Evolutionary conservation across 2,329 filamentous ascomycete species (phyloP).

Genomic region (Diaporthe velutina): DNA sequence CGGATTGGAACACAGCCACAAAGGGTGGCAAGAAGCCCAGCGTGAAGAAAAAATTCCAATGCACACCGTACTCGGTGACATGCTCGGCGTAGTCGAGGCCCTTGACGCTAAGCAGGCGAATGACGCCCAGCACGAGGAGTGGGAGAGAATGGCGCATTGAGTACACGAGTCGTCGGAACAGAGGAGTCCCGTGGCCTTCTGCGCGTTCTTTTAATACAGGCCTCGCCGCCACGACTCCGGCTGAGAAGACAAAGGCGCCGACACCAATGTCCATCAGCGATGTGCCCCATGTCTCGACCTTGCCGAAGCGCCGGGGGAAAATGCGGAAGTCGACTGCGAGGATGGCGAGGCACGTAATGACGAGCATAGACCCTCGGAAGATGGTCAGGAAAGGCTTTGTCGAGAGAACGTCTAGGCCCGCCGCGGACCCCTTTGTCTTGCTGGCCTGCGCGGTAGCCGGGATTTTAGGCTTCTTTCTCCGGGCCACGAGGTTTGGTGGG

Average conservation of each 20-base stretch:
- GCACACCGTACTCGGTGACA: slow-evolving; percentile 96
- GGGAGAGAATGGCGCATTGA: slow-evolving; percentile 87
- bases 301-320: slow-evolving; percentile 94
- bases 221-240: slow-evolving; percentile 89
- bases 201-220: slow-evolving; percentile 79
- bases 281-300: slow-evolving; percentile 99
- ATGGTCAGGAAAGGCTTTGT: slow-evolving; percentile 93
- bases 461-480: slow-evolving; percentile 63
- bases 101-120: slow-evolving; percentile 91
- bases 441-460: slow-evolving; percentile 56
- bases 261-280: slow-evolving; percentile 99
- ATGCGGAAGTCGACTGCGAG: slow-evolving; percentile 96
- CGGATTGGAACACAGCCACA: slow-evolving; percentile 83
- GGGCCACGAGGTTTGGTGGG: slow-evolving; percentile 57
- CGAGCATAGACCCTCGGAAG: slow-evolving; percentile 92
- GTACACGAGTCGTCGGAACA: slow-evolving; percentile 70
- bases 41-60: slow-evolving; percentile 99
- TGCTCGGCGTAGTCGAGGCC: slow-evolving; percentile 96
- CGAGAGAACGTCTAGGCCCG: slow-evolving; percentile 69
- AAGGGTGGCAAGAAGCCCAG: slow-evolving; percentile 90
- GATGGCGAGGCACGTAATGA: slow-evolving; percentile 90
- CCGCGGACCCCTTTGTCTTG: slow-evolving; percentile 45
- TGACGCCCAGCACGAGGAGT: slow-evolving; percentile 81
- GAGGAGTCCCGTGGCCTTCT: slow-evolving; percentile 61
- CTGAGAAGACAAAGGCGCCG: slow-evolving; percentile 96